Evolutionary conservation across 257 asterid species (phyloP).

Genomic region (Paraleonurus japonicus): DNA sequence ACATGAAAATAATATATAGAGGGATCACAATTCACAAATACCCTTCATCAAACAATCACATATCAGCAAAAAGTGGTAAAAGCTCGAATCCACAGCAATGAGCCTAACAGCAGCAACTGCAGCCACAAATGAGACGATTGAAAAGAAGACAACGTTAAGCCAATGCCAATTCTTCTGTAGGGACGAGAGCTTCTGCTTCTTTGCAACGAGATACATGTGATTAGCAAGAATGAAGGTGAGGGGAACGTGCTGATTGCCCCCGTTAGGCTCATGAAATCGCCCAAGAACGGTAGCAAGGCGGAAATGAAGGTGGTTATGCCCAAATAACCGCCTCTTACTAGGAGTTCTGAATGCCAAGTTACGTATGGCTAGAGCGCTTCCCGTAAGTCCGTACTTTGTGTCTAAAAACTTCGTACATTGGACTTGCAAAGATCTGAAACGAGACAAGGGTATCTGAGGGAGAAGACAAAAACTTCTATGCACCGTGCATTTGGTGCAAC

Average conservation of each 20-base stretch:
- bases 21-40: not conserved
- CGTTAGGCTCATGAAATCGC: slow-evolving; percentile 93
- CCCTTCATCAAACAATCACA: slow-evolving; percentile 30
- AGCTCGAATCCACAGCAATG: slow-evolving; percentile 60
- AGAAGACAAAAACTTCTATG: not conserved
- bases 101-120: slow-evolving; percentile 65
- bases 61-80: slow-evolving; percentile 77
- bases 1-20: not conserved
- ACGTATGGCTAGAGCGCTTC: slow-evolving; percentile 57
- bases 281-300: slow-evolving; percentile 81
- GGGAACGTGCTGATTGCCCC: slow-evolving; percentile 92
- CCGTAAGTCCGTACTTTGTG: slow-evolving; percentile 57
- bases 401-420: slow-evolving; percentile 88
- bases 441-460: not conserved
- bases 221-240: slow-evolving; percentile 91
- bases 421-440: slow-evolving; percentile 81
- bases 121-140: slow-evolving; percentile 54
- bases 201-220: slow-evolving; percentile 83
- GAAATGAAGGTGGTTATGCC: slow-evolving; percentile 61
- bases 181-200: slow-evolving; percentile 44
- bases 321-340: slow-evolving; percentile 72
- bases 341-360: slow-evolving; percentile 62
- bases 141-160: slow-evolving; percentile 63
- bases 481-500: too few relatives aligned
- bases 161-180: slow-evolving; percentile 83